Evolutionary conservation across 352 stramenopile species (phyloP), one percentile per base, ranked within the genome.

Genomic region (Globisporangium ultimum): DNA sequence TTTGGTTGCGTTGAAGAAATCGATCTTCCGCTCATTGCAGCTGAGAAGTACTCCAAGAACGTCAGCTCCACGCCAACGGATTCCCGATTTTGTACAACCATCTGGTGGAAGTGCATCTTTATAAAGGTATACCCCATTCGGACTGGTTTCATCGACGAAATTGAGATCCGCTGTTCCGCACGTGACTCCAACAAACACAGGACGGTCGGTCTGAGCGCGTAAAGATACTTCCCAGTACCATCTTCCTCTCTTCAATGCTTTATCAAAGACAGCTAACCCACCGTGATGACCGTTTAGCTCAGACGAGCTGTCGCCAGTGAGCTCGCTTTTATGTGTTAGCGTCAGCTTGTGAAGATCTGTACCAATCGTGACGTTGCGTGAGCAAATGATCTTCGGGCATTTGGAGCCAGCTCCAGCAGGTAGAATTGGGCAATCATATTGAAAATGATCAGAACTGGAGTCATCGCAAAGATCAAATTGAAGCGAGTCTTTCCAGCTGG

Each of bases 201-300:
- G 78, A 17, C 53, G 71, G 34, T 80, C 70, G 50, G 60, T 65
- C 69, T 91, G 61, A 11, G 63, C 43, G 42, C 73, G 66, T 34
- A 90, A 68, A 8, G 73, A 81, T 0, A 93, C 67, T 50, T 95
- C 78, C 82, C 84, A 95, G 65, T 90, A 95, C 87, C 87, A 95
- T 45, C 71, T 72, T 1, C 87, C 87, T 48, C 72, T 74, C 17
- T 57, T 70, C 9, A 94, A 72, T 4, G 55, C 34, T 54, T 87
- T 81, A 40, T 92, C 69, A 52, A 88, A 90, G 3, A 95, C 77
- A 3, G 76, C 81, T 50, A 95, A 66, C 0, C 80, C 84, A 12
- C 79, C 76, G 49, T 18, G 42, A 20, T 56, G 49, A 20, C 28
- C 36, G 32, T 17, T 34, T 20, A 24, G 7, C 3, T 18, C 18